Conservation (phyloP, 2,329 filamentous ascomycete genomes). For the Neoscytalidium dimidiatum region DNA sequence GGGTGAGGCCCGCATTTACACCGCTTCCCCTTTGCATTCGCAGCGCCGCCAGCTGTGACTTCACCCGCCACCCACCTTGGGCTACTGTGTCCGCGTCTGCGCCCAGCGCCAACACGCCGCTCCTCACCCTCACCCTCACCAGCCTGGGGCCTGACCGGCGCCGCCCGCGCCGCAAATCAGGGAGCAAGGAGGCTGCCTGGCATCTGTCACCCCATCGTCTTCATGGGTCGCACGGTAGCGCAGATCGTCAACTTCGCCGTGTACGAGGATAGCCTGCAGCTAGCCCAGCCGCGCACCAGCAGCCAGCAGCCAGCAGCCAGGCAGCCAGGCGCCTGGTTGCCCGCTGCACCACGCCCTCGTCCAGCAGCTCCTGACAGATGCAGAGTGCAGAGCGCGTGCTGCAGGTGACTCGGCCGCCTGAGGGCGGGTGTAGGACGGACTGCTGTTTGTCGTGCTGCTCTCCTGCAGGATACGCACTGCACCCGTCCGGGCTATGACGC, state of each 20-base stretch:
- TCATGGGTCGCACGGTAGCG: neutral
- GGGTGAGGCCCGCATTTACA: conserved; percentile 8
- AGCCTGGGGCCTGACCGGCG: neutral
- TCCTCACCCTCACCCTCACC: neutral
- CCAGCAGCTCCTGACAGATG: neutral
- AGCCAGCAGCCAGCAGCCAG: neutral
- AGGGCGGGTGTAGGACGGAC: neutral
- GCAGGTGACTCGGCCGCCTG: conserved; percentile 7
- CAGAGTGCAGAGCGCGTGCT: conserved; percentile 1
- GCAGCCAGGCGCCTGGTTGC: neutral
- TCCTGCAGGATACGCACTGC: conserved; percentile 11
- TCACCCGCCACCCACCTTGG: conserved; percentile 6
- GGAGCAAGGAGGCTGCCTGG: conserved; percentile 4
- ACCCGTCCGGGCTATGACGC: conserved; percentile 5
- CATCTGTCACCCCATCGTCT: conserved; percentile 6
- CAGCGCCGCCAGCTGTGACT: conserved; percentile 2
- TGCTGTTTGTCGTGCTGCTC: neutral
- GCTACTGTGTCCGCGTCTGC: neutral
- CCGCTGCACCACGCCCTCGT: neutral
- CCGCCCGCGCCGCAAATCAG: conserved; percentile 4
- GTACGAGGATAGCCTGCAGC: conserved; percentile 7
- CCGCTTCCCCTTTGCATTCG: conserved; percentile 6
- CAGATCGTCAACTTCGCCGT: conserved; percentile 12
- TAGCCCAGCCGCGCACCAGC: conserved; percentile 8
- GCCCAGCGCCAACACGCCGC: neutral